phyloP scores from a whole-genome alignment of 495 filamentous ascomycete genomes.

The Acidomyces sp. region DNA sequence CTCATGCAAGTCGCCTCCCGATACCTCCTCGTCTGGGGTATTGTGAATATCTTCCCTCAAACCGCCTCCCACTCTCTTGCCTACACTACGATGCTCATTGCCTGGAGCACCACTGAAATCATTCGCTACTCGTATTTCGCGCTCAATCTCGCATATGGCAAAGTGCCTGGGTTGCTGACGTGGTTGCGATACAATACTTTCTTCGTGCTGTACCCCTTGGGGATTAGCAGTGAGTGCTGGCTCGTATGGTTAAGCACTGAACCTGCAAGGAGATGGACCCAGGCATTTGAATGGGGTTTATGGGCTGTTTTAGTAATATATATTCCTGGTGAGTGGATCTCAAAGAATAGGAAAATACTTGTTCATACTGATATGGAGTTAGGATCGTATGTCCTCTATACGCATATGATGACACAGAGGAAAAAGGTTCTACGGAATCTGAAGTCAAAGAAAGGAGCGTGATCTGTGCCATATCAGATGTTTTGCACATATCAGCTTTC shows the following conservation, averaged over 20 bases:
- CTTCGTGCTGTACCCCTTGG: conserved; percentile 80
- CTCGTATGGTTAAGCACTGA: conserved; percentile 55
- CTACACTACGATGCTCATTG: conserved; percentile 60
- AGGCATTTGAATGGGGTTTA: conserved; percentile 44
- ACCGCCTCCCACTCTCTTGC: conserved; percentile 35
- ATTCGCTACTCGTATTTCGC: conserved; percentile 83
- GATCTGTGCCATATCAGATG: too few relatives aligned
- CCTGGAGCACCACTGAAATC: conserved; percentile 79
- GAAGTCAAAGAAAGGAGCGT: conserved; percentile 5
- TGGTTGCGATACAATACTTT: conserved; percentile 93
- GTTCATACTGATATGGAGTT: conserved; percentile 16
- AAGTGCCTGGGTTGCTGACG: conserved; percentile 48
- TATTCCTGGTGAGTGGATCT: conserved; percentile 22
- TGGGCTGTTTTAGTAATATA: conserved; percentile 22
- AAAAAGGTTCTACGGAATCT: conserved; percentile 23
- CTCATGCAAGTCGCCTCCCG: conserved; percentile 76
- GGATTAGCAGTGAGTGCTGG: conserved; percentile 72
- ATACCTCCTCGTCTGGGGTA: conserved; percentile 71
- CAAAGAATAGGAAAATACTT: background rate
- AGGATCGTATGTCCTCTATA: conserved; percentile 82
- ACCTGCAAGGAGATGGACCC: conserved; percentile 40
- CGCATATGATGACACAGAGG: conserved; percentile 86
- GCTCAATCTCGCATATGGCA: conserved; percentile 41
- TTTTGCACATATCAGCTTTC: too few relatives aligned
- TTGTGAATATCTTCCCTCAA: conserved; percentile 52